Evolutionary conservation across 2,329 filamentous ascomycete genomes (phyloP), one percentile per base, ranked within the genome.

Genomic region (Fusarium camptoceras): DNA sequence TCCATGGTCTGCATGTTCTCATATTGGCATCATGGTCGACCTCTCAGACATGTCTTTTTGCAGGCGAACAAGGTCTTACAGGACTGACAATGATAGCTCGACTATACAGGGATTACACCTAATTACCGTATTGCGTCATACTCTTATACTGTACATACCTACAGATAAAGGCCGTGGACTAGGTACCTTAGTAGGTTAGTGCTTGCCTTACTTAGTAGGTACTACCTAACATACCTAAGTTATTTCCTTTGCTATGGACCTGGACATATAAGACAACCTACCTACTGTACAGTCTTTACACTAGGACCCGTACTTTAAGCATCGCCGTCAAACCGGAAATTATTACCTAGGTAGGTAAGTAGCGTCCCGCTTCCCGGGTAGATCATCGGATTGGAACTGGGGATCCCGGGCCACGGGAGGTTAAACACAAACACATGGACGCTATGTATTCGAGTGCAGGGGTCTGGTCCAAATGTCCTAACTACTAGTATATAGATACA

Each of bases 61-160:
- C 37, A 61, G 24, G 55, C 30, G 48, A 66, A 47, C 34, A 50
- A 44, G 28, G 47, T 37, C 31, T 18, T 37, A 9, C 31, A 18
- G 53, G 18, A 30, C 39, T 37, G 30, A 34, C 34, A 20, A 18
- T 46, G 28, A 18, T 48, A 25, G 53, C 57, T 57, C 59, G 20
- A 48, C 42, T 15, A 11, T 42, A 14, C 50, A 61, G 28, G 64
- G 64, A 47, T 46, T 31, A 56, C 39, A 44, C 28, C 5, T 30
- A 31, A 53, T 18, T 54, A 51, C 47, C 37, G 46, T 47, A 27
- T 51, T 59, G 50, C 64, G 49, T 70, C 62, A 58, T 28, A 46
- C 25, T 28, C 46, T n/a, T 51, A 37, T 22, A 16, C 22, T 18
- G 7, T n/a, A n/a, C n/a, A n/a, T n/a, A n/a, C n/a, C n/a, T n/a